A percentile compares a stretch with the other conserved stretches of the same genome.
phyloP scores from a whole-genome alignment of 495 filamentous ascomycete genomes.

The Aspergillus asperescens region DNA sequence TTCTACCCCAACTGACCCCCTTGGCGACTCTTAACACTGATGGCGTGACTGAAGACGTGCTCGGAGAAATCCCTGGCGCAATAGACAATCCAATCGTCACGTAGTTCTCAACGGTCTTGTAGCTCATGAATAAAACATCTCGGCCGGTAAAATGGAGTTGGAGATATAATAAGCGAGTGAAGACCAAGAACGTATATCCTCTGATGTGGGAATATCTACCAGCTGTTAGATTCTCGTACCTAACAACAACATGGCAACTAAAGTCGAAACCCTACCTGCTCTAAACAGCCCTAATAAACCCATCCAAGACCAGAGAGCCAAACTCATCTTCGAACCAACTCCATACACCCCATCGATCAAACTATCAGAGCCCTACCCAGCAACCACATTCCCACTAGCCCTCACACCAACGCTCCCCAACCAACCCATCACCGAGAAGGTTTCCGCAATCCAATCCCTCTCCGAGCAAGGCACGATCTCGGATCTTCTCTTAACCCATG shows the following conservation, averaged over 20 bases:
- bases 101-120: not conserved
- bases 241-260: too few relatives aligned
- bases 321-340: not conserved
- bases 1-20: not conserved
- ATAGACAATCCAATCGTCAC: not conserved
- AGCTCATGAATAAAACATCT: not conserved
- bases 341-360: not conserved
- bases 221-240: too few relatives aligned
- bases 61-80: not conserved
- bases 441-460: not conserved
- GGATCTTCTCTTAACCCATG: not conserved
- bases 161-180: not conserved
- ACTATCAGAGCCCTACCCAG: not conserved
- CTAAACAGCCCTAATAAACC: not conserved
- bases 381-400: slow-evolving; percentile 3
- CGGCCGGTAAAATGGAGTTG: not conserved
- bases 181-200: too few relatives aligned
- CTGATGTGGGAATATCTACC: too few relatives aligned
- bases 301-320: not conserved
- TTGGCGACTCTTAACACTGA: not conserved
- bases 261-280: not conserved
- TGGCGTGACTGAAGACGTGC: slow-evolving; percentile 12
- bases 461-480: not conserved
- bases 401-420: not conserved
- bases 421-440: not conserved